These are phyloP conservation scores for Centrapalus pauciflorus DNA, from an alignment of 129 eudicot species.

Conservation along the genomic window DNA sequence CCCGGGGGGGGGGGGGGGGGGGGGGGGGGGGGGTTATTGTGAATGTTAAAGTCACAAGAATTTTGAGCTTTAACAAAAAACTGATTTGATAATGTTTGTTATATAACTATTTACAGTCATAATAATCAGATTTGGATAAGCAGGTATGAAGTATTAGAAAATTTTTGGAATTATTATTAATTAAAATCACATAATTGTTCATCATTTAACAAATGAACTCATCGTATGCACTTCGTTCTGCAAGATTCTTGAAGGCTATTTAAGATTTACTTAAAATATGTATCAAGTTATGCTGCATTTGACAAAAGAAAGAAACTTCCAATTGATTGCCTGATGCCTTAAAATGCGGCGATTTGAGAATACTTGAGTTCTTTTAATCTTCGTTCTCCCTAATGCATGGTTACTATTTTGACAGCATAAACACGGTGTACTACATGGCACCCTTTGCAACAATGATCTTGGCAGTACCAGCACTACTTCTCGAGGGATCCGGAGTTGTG, in stretches of 20 bases:
- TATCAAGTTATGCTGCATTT: background rate
- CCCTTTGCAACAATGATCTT: slow-evolving; percentile 94
- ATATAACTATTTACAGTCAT: too few relatives aligned
- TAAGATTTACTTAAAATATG: background rate
- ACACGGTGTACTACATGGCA: slow-evolving; percentile 98
- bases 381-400: background rate
- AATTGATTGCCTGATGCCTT: too few relatives aligned
- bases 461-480: slow-evolving; percentile 74
- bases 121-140: too few relatives aligned
- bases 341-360: too few relatives aligned
- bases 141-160: too few relatives aligned
- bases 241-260: background rate
- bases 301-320: background rate
- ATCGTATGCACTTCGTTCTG: background rate
- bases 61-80: too few relatives aligned
- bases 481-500: slow-evolving; percentile 84
- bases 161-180: background rate
- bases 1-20: too few relatives aligned
- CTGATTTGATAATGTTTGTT: too few relatives aligned
- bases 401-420: slow-evolving; percentile 52
- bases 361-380: background rate
- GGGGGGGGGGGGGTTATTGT: too few relatives aligned
- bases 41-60: too few relatives aligned
- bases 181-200: background rate
- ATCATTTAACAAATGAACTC: background rate